Percentiles rank a stretch among this genome's conserved stretches.
Conservation (phyloP, 371 early-diverging fungal species). For the Mortierella sp. region DNA sequence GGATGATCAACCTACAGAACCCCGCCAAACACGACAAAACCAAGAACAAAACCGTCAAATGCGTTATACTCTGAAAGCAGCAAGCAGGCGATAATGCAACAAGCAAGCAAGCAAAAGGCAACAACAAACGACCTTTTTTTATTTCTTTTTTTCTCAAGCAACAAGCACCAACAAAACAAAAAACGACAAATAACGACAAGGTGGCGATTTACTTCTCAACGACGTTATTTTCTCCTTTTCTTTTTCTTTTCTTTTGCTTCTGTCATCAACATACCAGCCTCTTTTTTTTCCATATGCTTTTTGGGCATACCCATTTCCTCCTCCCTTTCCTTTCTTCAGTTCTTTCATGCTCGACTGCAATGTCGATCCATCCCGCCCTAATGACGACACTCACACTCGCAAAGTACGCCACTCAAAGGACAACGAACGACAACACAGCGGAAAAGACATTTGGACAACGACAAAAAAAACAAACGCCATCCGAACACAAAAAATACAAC, state of each 20-base stretch:
- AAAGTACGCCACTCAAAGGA: too few relatives aligned
- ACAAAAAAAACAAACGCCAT: not conserved
- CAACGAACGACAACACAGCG: not conserved
- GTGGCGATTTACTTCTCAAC: not conserved
- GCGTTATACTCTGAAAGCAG: constrained; percentile 27
- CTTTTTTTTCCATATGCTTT: not conserved
- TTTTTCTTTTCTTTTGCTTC: not conserved
- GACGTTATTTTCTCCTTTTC: not conserved
- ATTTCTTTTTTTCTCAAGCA: not conserved
- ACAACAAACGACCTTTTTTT: not conserved
- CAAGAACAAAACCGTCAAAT: constrained; percentile 36
- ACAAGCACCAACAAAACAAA: not conserved
- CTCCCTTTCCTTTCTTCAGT: not conserved
- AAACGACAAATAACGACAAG: not conserved
- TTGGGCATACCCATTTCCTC: not conserved
- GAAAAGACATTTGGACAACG: not conserved
- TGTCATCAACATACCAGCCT: not conserved
- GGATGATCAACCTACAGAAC: constrained; percentile 71
- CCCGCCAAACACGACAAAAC: constrained; percentile 30
- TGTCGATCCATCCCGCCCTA: not conserved
- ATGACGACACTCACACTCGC: not conserved
- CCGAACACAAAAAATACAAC: not conserved
- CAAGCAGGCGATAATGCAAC: not conserved
- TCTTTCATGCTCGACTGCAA: not conserved
- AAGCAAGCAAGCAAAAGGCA: not conserved